A percentile compares a stretch with the other conserved stretches of the same genome.
Evolutionary conservation across 768 basidiomycete genomes (phyloP).

Genomic region (Podaxis sp.): DNA sequence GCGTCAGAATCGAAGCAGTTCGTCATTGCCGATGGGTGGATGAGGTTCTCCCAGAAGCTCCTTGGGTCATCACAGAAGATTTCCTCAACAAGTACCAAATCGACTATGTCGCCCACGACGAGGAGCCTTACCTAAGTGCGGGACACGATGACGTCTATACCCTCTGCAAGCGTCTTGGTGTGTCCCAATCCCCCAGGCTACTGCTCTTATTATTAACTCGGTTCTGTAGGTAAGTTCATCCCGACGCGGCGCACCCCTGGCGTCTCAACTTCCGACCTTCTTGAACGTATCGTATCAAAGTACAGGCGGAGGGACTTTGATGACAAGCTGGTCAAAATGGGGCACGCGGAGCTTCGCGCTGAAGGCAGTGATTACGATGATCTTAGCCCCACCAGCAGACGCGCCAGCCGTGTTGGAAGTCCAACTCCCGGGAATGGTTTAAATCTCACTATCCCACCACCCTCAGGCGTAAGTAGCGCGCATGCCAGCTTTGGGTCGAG

Average conservation of each 20-base stretch:
- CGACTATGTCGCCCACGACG: conserved; percentile 97
- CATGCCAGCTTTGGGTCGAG: background rate
- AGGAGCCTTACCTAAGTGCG: conserved; percentile 78
- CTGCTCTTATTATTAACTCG: background rate
- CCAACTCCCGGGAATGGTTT: background rate
- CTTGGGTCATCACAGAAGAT: conserved; percentile 82
- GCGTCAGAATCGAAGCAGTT: conserved; percentile 74
- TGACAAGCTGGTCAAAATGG: conserved; percentile 87
- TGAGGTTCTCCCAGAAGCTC: conserved; percentile 86
- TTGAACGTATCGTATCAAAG: conserved; percentile 87
- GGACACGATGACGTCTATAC: conserved; percentile 85
- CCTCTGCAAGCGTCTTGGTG: conserved; percentile 78
- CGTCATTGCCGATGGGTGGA: conserved; percentile 98
- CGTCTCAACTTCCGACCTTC: conserved; percentile 88
- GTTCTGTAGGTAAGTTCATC: conserved; percentile 77
- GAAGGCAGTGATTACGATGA: conserved; percentile 57
- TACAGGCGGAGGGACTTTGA: conserved; percentile 88
- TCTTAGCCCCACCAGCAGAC: conserved; percentile 24
- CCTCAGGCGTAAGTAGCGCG: background rate
- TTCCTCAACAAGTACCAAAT: conserved; percentile 87
- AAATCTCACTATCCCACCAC: background rate
- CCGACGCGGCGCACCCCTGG: conserved; percentile 95
- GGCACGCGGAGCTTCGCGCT: conserved; percentile 66
- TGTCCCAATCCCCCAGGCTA: conserved; percentile 18
- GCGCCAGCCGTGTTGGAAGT: conserved; percentile 25